Evolutionary conservation across 2,329 filamentous ascomycete species (phyloP).

Genomic region (Trichoderma pleuroti): DNA sequence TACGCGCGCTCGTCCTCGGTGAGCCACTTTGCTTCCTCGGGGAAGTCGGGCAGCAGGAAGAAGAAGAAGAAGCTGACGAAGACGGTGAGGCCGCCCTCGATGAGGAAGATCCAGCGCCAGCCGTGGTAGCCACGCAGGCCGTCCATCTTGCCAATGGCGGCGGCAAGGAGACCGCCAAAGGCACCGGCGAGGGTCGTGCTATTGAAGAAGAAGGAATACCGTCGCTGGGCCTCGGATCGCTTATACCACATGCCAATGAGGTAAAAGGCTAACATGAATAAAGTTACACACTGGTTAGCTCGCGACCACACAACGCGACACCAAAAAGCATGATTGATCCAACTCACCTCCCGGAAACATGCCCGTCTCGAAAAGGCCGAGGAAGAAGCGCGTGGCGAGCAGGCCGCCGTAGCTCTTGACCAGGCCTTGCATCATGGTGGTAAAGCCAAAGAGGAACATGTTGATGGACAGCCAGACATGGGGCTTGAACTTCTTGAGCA

Average conservation of each 20-base stretch:
- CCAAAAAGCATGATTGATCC: not conserved
- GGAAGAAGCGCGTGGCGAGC: conserved; percentile 77
- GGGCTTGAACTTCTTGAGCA: conserved; percentile 61
- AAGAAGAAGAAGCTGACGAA: conserved; percentile 60
- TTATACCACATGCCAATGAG: conserved; percentile 88
- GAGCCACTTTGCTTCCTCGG: conserved; percentile 71
- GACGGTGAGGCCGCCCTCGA: conserved; percentile 66
- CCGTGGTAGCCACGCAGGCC: conserved; percentile 62
- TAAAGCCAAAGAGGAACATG: conserved; percentile 80
- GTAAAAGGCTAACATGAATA: conserved; percentile 51
- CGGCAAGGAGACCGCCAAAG: conserved; percentile 82
- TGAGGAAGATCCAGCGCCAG: conserved; percentile 82
- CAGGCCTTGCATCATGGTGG: conserved; percentile 72
- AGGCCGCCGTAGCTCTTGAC: conserved; percentile 75
- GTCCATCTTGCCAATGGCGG: conserved; percentile 86
- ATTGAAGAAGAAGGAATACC: conserved; percentile 92
- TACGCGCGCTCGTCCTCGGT: conserved; percentile 64
- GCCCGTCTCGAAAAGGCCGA: conserved; percentile 72
- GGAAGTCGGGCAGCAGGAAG: conserved; percentile 71
- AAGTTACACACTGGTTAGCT: not conserved
- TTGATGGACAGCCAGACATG: conserved; percentile 72
- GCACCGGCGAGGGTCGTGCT: conserved; percentile 75
- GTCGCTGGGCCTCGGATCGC: conserved; percentile 80
- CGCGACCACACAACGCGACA: not conserved
- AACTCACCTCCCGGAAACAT: conserved; percentile 55